phyloP scores from a whole-genome alignment of 805 yeast species.

The Hanseniaspora pseudoguilliermondii region DNA sequence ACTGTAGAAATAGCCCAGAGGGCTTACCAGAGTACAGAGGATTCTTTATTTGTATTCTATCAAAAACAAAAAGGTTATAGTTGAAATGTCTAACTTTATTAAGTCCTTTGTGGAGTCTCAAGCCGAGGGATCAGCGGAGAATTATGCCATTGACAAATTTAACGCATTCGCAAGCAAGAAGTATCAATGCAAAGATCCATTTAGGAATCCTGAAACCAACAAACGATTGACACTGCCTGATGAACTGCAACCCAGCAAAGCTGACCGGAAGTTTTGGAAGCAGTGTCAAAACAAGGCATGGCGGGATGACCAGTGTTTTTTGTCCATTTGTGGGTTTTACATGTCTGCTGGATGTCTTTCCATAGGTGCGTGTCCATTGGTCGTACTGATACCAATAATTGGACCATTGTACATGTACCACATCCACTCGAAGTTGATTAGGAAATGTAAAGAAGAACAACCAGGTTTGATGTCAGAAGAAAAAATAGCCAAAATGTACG shows the following conservation, averaged over 20 bases:
- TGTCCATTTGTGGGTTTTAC: conserved; percentile 47
- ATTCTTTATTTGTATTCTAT: not conserved
- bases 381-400: conserved; percentile 61
- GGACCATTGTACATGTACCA: conserved; percentile 77
- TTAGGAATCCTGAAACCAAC: conserved; percentile 40
- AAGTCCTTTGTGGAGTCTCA: not conserved
- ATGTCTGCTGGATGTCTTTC: conserved; percentile 52
- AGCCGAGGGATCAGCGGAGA: not conserved
- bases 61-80: not conserved
- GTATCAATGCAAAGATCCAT: conserved; percentile 41
- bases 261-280: conserved; percentile 61
- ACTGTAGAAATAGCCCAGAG: no score
- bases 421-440: conserved; percentile 56
- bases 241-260: conserved; percentile 33
- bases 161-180: conserved; percentile 4
- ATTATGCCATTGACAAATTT: conserved; percentile 10
- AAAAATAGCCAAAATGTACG: conserved; percentile 56
- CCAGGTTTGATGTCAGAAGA: conserved; percentile 38
- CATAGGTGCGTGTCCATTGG: conserved; percentile 63
- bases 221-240: conserved; percentile 49
- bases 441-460: conserved; percentile 14
- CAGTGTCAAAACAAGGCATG: conserved; percentile 66
- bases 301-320: conserved; percentile 69
- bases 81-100: not conserved
- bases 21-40: no score